phyloP scores from a whole-genome alignment of 2,329 filamentous ascomycete genomes.

The Tolypocladium inflatum region DNA sequence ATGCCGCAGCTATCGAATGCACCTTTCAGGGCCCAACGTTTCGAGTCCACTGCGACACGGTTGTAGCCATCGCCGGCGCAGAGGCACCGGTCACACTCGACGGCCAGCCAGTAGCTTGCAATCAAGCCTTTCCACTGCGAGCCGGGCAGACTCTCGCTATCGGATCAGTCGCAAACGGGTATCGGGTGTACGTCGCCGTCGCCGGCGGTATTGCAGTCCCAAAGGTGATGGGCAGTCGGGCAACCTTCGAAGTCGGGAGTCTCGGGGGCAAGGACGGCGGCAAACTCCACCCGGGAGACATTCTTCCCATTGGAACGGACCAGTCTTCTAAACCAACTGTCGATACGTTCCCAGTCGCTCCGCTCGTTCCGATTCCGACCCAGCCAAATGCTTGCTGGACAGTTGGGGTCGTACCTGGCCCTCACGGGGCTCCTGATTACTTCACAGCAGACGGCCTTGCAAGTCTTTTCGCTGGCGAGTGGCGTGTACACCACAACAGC shows the following conservation, averaged over 20 bases:
- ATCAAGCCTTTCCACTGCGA: constrained; percentile 13
- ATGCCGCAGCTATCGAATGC: constrained; percentile 23
- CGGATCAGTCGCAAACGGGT: constrained; percentile 16
- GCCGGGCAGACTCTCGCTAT: constrained; percentile 16
- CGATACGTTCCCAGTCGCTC: neutral
- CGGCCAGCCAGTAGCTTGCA: constrained; percentile 7
- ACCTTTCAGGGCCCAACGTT: constrained; percentile 23
- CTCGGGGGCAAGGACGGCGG: constrained; percentile 25
- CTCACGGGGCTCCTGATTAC: constrained; percentile 27
- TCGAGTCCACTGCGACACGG: constrained; percentile 20
- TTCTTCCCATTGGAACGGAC: constrained; percentile 12
- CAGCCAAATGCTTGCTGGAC: constrained; percentile 17
- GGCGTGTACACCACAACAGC: constrained; percentile 30
- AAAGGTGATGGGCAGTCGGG: constrained; percentile 19
- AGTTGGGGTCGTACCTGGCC: constrained; percentile 26
- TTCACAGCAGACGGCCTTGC: constrained; percentile 21
- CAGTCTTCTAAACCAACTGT: neutral
- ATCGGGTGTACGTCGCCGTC: constrained; percentile 23
- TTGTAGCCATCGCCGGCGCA: constrained; percentile 24
- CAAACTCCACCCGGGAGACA: constrained; percentile 18
- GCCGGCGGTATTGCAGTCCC: constrained; percentile 24
- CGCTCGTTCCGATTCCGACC: constrained; percentile 11
- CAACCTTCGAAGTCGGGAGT: constrained; percentile 20
- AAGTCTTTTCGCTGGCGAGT: constrained; percentile 22
- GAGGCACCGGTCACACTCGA: constrained; percentile 15